These are phyloP conservation scores for Xylariaceae sp. DNA, from an alignment of 2,329 filamentous ascomycete genomes.

Conservation along the genomic window DNA sequence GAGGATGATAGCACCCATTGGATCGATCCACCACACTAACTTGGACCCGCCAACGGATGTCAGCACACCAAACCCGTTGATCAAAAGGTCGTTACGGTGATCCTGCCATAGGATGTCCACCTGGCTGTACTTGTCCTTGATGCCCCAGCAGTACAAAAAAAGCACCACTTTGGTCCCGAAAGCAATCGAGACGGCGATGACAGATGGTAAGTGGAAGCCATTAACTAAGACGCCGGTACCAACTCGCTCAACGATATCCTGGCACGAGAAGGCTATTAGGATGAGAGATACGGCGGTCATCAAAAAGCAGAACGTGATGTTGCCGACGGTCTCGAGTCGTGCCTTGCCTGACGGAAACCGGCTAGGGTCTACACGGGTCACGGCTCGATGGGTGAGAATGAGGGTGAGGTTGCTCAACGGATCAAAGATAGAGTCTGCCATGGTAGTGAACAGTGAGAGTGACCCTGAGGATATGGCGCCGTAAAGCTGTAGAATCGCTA, in stretches of 20 bases:
- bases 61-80: conserved; percentile 91
- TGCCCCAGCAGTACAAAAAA: conserved; percentile 89
- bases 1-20: conserved; percentile 83
- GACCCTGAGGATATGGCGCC: conserved; percentile 84
- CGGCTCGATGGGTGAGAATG: conserved; percentile 84
- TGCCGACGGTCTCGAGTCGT: conserved; percentile 91
- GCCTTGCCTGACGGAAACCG: conserved; percentile 92
- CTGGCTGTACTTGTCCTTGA: conserved; percentile 90
- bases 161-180: conserved; percentile 82
- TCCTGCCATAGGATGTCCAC: conserved; percentile 94
- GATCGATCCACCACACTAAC: conserved; percentile 92
- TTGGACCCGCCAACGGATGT: conserved; percentile 91
- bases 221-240: conserved; percentile 53
- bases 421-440: conserved; percentile 95
- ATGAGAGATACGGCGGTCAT: conserved; percentile 93
- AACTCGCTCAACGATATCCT: conserved; percentile 63
- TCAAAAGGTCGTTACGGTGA: conserved; percentile 94
- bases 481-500: conserved; percentile 84
- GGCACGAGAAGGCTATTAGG: conserved; percentile 83
- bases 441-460: conserved; percentile 95
- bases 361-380: conserved; percentile 80
- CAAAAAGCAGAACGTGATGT: conserved; percentile 94
- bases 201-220: conserved; percentile 76
- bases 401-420: conserved; percentile 86
- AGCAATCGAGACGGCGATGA: conserved; percentile 82